Evolutionary conservation across 257 asterid species (phyloP), one percentile per base, ranked within the genome.

Genomic region (Apocynum venetum): DNA sequence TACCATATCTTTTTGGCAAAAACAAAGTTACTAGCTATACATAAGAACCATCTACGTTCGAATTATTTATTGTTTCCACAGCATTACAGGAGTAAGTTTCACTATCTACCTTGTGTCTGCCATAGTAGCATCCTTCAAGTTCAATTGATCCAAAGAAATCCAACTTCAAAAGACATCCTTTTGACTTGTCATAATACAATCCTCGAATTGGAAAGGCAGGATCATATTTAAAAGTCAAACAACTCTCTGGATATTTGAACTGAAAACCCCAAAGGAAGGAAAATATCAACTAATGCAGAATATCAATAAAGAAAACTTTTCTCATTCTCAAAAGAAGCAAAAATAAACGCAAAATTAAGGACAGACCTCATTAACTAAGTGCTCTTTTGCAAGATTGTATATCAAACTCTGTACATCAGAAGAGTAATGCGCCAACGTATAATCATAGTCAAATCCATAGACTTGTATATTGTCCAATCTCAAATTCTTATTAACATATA

Each of bases 81-180:
- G 36, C 2, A 49, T 72, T 51, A 17, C 14, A 56, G 4, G 41
- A 51, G 77, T 25, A 71, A 66, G 66, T 81, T 38, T 10, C 31
- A 13, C 4, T 71, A 9, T 60, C 72, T 85, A 95, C 99, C 97
- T 90, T 93, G 77, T 82, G 90, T 92, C 99, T 87, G 73, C 99
- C 99, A 86, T 86, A 93, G 86, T 93, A 95, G 90, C 98, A 95
- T 73, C 97, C 98, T 81, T 88, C 97, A 9, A 96, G 98, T 86
- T 95, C 99, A 48, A 95, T 95, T 53, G 99, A 91, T 72, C 98
- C 99, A 84, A 95, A 95, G 87, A 95, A 93, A 83, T 95, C 99
- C 85, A 95, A 86, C 86, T 95, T 95, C 91, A 95, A 57, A n/a
- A 95, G 90, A 82, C 97, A 93, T 51, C 99, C 99, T 84, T 90